Conservation (phyloP, 1,284 basidiomycete species). For the Entoloma clypeatum region DNA sequence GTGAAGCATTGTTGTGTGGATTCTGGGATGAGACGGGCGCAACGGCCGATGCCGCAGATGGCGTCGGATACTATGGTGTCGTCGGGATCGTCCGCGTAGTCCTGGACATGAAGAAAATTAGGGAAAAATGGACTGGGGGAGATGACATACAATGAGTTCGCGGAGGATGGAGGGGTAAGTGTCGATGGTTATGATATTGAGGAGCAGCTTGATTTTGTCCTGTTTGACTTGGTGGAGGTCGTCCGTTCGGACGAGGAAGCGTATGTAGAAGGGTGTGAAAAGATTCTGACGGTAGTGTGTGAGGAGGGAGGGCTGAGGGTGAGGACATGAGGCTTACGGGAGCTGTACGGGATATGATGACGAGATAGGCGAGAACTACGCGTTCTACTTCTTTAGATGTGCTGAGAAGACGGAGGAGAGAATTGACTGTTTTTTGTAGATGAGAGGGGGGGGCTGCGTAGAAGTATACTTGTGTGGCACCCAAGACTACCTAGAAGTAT, state of each 20-base stretch:
- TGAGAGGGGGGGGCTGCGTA: constrained; percentile 64
- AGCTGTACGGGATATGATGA: constrained; percentile 54
- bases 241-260: constrained; percentile 66
- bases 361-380: constrained; percentile 68
- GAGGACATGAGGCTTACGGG: constrained; percentile 49
- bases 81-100: constrained; percentile 72
- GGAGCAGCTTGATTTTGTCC: constrained; percentile 71
- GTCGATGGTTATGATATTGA: constrained; percentile 58
- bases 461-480: constrained; percentile 69
- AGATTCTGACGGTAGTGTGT: constrained; percentile 41
- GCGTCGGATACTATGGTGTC: constrained; percentile 68
- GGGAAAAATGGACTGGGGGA: constrained; percentile 1
- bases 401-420: constrained; percentile 67
- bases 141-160: constrained; percentile 72
- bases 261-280: constrained; percentile 55
- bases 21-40: constrained; percentile 65
- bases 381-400: constrained; percentile 66
- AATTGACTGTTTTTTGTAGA: constrained; percentile 53
- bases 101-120: constrained; percentile 38
- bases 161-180: constrained; percentile 69
- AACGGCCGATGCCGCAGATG: constrained; percentile 74
- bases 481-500: constrained; percentile 67
- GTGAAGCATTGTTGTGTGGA: constrained; percentile 69
- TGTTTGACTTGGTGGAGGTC: constrained; percentile 66
- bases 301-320: constrained; percentile 6